Evolutionary conservation across 1,284 basidiomycete species (phyloP), one percentile per base, ranked within the genome.

Genomic region (Moniliella sp.): DNA sequence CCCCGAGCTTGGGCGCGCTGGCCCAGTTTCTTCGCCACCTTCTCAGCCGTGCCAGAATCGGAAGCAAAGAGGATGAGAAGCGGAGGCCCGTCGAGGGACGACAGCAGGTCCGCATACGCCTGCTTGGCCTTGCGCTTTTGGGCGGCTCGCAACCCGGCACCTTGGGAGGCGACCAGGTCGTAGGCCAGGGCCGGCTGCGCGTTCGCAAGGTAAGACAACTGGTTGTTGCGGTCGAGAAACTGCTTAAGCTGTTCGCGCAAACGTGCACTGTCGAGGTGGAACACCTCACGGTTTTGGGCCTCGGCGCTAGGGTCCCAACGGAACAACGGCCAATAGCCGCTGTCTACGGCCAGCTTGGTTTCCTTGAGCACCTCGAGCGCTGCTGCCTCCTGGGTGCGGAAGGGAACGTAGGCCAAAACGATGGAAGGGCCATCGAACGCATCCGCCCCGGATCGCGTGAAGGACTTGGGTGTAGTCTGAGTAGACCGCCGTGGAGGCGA

Each of bases 261-360:
- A 18, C 76, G 70, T 42, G 88, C 81, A 2, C 82, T 84, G 63
- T 97, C 91, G 37, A 99, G 74, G 7, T 71, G 70, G 68, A 97
- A 97, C 23, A 63, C 62, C 28, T 82, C 78, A 47, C 84, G 79
- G 51, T 74, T 69, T 34, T 75, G 77, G 29, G 65, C 65, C 15
- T 63, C 64, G 52, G 78, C 76, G 43, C 70, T 69, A 0, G 88
- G 88, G 63, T 97, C 76, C 88, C 88, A 99, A 39, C 91, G 73
- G 69, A 93, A 99, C 30, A 97, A 68, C 1, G 91, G 88, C 88
- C 91, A 97, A 65, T 88, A 91, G 4, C 86, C 88, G 12, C 81
- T 73, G 53, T 93, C 84, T 28, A 97, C 80, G 4, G 86, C 88
- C 27, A 86, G 71, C 63, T 97, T 97, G 29, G 88, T 97, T 67